Base-by-base conservation (phyloP, 306 rosid species). In the Pueraria montana region DNA sequence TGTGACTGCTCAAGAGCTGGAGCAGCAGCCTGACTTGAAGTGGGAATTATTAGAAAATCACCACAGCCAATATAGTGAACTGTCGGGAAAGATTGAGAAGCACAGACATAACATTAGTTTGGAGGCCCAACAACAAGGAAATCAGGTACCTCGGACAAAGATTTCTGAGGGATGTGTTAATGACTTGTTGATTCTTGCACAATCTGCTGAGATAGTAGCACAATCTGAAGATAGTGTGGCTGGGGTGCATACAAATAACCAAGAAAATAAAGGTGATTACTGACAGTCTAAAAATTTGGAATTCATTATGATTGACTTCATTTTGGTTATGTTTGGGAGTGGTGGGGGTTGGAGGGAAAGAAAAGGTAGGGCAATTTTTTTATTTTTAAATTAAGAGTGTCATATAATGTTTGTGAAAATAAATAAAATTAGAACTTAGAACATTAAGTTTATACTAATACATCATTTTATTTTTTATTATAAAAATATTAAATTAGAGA, bases 161-260 rank as follows among this genome's bases (percentile, higher is more conserved):
- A 32, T 9, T 40, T 38, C 5, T 49, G 82, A 82, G 6, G 80
- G 61, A 13, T 45, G 74, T 77, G 49, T 13, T 70, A 74, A 76
- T 80, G 73, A 80, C 64, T 76, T 83, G 82, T 53, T 80, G 83
- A 62, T 86, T 79, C 87, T 86, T 59, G 85, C 85, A 30, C 77
- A 43, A 52, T 83, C 84, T 27, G 87, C 87, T 61, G 87, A 79
- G 72, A 46, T 79, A 30, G 53, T 69, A 34, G 72, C 76, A 67
- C 82, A 69, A 52, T 75, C 77, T 63, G 73, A 70, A 53, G 68
- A 83, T 68, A 21, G 71, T 40, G 55, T 46, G 76, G 52, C 12
- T 46, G 32, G 24, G 43, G 30, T 53, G 11, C 72, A 63, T 52
- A 53, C 55, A 38, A 49, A 78, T 20, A 58, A 58, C 30, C 10